A percentile compares a stretch with the other conserved stretches of the same genome.
Evolutionary conservation across 2,329 filamentous ascomycete species (phyloP).

Genomic region (Chrysoporthe puriensis): DNA sequence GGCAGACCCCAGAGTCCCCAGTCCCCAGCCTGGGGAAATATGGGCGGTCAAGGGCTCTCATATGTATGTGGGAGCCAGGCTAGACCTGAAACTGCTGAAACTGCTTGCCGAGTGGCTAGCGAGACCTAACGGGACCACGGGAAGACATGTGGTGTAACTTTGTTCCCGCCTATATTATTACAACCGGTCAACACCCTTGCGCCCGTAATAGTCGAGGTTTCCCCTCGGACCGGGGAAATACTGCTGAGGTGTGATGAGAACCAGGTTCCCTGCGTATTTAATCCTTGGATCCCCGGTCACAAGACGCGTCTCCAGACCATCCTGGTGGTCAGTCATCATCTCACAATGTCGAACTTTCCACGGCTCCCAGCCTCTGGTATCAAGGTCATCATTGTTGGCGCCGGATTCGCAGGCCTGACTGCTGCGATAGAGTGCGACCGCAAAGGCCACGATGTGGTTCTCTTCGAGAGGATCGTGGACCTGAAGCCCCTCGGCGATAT

Average conservation of each 20-base stretch:
- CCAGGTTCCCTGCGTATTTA: not conserved
- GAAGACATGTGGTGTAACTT: not conserved
- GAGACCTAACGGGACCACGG: not conserved
- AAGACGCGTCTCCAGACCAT: not conserved
- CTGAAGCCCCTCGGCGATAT: conserved; percentile 52
- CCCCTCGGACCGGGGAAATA: not conserved
- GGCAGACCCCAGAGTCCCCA: conserved; percentile 3
- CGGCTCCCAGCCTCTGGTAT: conserved; percentile 39
- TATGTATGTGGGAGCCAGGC: not conserved
- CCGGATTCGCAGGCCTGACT: conserved; percentile 60
- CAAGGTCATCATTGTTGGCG: conserved; percentile 50
- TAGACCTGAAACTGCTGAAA: not conserved
- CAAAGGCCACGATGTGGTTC: conserved; percentile 53
- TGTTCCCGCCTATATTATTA: not conserved
- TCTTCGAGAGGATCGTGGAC: conserved; percentile 51
- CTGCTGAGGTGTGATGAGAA: not conserved
- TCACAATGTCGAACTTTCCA: conserved; percentile 7
- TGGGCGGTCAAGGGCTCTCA: not conserved
- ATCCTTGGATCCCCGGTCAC: not conserved
- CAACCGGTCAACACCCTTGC: no score
- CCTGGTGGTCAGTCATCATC: not conserved
- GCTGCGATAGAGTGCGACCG: conserved; percentile 60
- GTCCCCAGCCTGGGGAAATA: not conserved
- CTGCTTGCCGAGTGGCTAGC: not conserved
- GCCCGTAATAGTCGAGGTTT: not conserved